A percentile compares a stretch with the other conserved stretches of the same genome.
Conservation (phyloP, 2,329 filamentous ascomycete genomes). For the Sclerotinia borealis region DNA sequence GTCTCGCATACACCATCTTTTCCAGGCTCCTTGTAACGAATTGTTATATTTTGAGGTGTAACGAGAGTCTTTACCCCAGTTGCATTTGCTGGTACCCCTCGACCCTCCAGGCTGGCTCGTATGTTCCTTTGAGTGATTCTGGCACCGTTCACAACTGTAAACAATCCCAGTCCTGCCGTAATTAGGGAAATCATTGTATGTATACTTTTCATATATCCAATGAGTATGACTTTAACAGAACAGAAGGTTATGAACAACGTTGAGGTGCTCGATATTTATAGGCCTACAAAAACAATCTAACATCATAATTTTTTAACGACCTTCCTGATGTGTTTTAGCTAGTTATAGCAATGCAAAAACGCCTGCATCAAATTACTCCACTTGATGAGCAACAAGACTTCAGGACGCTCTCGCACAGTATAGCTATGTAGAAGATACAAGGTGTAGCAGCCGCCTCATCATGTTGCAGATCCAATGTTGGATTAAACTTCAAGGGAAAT, state of each 20-base stretch:
- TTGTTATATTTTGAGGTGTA: constrained; percentile 36
- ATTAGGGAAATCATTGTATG: constrained; percentile 13
- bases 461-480: constrained; percentile 1
- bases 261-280: background rate
- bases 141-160: constrained; percentile 12
- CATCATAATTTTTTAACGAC: background rate
- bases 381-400: background rate
- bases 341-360: background rate
- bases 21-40: constrained; percentile 43
- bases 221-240: background rate
- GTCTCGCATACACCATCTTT: constrained; percentile 27
- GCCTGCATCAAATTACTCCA: background rate
- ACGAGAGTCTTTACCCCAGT: constrained; percentile 35
- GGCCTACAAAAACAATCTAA: background rate
- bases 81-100: constrained; percentile 37
- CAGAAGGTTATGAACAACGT: background rate
- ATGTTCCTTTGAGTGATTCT: constrained; percentile 20
- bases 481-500: background rate
- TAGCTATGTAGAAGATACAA: background rate
- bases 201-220: background rate
- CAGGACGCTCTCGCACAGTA: background rate
- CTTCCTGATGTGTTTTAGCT: constrained; percentile 10
- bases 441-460: background rate
- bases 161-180: constrained; percentile 12
- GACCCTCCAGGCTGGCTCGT: constrained; percentile 22